Evolutionary conservation across 139 green algal species (phyloP), one percentile per base, ranked within the genome.

Genomic region (Eudorina sp.): DNA sequence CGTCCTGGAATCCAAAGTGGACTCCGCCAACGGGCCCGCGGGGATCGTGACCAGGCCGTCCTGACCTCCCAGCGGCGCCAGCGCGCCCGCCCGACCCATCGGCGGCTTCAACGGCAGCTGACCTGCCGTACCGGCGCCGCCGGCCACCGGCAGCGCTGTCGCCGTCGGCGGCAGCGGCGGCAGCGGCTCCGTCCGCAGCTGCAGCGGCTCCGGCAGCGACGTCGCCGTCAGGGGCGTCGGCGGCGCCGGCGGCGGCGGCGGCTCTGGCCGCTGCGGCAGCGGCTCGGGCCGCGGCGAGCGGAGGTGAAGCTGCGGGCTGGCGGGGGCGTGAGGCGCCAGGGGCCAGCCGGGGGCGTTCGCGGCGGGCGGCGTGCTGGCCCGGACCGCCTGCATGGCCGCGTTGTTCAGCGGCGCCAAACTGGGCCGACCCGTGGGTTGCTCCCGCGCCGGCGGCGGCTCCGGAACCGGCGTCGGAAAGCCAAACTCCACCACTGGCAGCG

Each of bases 381-480:
- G 9, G 19, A 36, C 69, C 16, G 69, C 29, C 14, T 78, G 36
- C 38, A 78, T n/a, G n/a, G 23, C 40, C 13, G 45, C 43, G 29
- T 29, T 41, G 4, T 27, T 45, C 27, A 82, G 74, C n/a, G 74
- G 74, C 74, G 74, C 46, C 9, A 82, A 46, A 29, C 74, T 82
- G 45, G 72, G 25, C 23, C 72, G 68, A 27, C 68, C 68, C n/a
- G n/a, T n/a, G n/a, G n/a, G n/a, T n/a, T n/a, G n/a, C n/a, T n/a
- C n/a, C n/a, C n/a, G n/a, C n/a, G n/a, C n/a, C 3, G 31, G 31
- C 40, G n/a, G 2, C 68, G 11, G 68, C 48, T 31, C 9, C 31
- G 36, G 68, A 51, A 29, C 36, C 25, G 68, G 31, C 29, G 31
- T 21, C 68, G 34, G 34, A 34, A 72, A 72, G n/a, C 62, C 62